phyloP scores from a whole-genome alignment of 495 filamentous ascomycete species.

The Penicillium maclennaniae region DNA sequence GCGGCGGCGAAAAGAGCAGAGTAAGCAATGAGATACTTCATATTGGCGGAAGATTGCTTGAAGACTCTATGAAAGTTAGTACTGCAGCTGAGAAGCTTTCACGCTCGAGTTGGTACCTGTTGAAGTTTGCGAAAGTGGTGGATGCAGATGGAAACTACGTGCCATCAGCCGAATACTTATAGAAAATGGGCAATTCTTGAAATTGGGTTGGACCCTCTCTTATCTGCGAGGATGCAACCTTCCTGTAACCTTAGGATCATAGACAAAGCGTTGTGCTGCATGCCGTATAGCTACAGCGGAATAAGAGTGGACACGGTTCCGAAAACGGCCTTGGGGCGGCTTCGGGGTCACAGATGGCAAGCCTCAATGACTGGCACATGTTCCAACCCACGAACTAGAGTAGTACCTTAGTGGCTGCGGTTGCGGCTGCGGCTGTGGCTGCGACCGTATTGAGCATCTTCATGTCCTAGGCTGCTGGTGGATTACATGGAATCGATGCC shows the following conservation, averaged over 20 bases:
- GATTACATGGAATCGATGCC: too few relatives aligned
- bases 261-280: neutral
- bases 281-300: neutral
- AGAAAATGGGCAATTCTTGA: neutral
- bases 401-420: too few relatives aligned
- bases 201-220: neutral
- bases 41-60: neutral
- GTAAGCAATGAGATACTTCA: conserved; percentile 5
- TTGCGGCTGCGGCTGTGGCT: too few relatives aligned
- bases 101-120: neutral
- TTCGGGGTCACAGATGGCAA: neutral
- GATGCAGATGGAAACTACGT: too few relatives aligned
- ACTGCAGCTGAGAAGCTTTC: neutral
- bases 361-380: neutral
- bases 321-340: neutral
- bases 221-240: neutral
- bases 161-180: neutral
- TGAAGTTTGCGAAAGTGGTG: neutral
- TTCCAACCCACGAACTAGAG: neutral
- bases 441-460: too few relatives aligned
- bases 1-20: conserved; percentile 1
- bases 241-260: neutral
- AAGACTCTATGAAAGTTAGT: neutral
- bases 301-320: neutral
- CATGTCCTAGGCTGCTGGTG: too few relatives aligned